Percentiles rank a stretch among this genome's conserved stretches.
These are phyloP conservation scores for Rutstroemia sp. DNA, from an alignment of 2,329 filamentous ascomycete species.

Conservation along the genomic window DNA sequence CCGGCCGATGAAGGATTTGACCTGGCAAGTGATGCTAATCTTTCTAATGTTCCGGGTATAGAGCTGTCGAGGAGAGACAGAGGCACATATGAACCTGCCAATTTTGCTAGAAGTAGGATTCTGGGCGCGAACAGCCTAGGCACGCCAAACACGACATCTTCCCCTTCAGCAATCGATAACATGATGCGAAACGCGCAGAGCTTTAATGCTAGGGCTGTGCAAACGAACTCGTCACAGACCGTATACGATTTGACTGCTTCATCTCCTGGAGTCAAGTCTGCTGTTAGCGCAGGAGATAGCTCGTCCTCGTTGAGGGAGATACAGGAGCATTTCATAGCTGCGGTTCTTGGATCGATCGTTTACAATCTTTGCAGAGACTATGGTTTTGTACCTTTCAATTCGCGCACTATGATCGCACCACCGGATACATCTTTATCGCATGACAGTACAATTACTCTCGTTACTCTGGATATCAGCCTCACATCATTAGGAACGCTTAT, in stretches of 20 bases:
- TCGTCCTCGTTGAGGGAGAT: slow-evolving; percentile 22
- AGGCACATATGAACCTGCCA: slow-evolving; percentile 27
- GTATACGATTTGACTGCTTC: slow-evolving; percentile 19
- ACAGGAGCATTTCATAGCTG: slow-evolving; percentile 30
- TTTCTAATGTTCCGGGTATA: slow-evolving; percentile 17
- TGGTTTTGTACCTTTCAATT: slow-evolving; percentile 28
- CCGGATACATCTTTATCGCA: neutral
- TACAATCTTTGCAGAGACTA: slow-evolving; percentile 28
- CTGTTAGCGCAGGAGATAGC: slow-evolving; percentile 11
- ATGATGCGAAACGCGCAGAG: slow-evolving; percentile 21
- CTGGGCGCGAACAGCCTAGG: slow-evolving; percentile 13
- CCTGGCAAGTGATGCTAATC: slow-evolving; percentile 4
- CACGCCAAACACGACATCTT: slow-evolving; percentile 22
- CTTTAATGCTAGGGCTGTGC: slow-evolving; percentile 22
- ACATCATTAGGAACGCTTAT: slow-evolving; percentile 28
- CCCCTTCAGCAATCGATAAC: slow-evolving; percentile 25
- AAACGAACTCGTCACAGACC: slow-evolving; percentile 17
- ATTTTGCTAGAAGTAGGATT: slow-evolving; percentile 20
- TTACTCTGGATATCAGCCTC: slow-evolving; percentile 27
- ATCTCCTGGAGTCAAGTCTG: slow-evolving; percentile 20
- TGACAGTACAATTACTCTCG: slow-evolving; percentile 21
- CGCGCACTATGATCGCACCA: slow-evolving; percentile 25
- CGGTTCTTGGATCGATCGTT: slow-evolving; percentile 27
- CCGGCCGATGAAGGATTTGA: slow-evolving; percentile 5
- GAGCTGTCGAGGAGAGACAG: slow-evolving; percentile 19